phyloP scores from a whole-genome alignment of 495 filamentous ascomycete genomes.

The Gamarada debralockiae region DNA sequence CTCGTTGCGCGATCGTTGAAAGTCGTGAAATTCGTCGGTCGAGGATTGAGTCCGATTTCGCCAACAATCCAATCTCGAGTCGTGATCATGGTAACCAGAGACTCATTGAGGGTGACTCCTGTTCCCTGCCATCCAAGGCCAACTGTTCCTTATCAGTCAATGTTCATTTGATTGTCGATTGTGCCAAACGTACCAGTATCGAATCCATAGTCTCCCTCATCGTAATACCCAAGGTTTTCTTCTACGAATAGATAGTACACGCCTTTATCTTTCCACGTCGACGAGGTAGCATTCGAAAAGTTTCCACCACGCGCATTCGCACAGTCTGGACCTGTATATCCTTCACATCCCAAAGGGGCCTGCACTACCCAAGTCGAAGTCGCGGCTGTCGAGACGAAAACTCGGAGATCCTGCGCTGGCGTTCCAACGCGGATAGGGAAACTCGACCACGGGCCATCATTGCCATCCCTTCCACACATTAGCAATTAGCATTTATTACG shows the following conservation, averaged over 20 bases:
- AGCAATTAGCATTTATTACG: constrained; percentile 10
- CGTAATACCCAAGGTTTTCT: constrained; percentile 35
- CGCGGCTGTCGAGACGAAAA: constrained; percentile 29
- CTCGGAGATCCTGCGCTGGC: constrained; percentile 28
- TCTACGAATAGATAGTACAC: constrained; percentile 28
- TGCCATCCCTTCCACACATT: constrained; percentile 27
- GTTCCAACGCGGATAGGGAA: constrained; percentile 32
- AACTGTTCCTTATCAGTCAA: constrained; percentile 32
- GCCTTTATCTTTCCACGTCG: constrained; percentile 8
- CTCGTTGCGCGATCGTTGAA: constrained; percentile 31
- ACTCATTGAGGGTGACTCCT: constrained; percentile 36
- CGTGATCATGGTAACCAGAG: constrained; percentile 41
- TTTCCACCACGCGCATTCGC: constrained; percentile 26
- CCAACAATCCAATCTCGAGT: constrained; percentile 3
- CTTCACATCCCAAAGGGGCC: constrained; percentile 31
- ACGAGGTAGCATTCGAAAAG: constrained; percentile 30
- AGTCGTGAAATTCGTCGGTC: constrained; percentile 24
- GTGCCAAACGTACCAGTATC: constrained; percentile 31
- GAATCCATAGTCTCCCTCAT: constrained; percentile 40
- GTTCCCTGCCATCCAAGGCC: constrained; percentile 34
- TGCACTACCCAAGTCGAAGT: constrained; percentile 28
- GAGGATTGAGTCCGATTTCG: constrained; percentile 14
- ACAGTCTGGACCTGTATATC: constrained; percentile 31
- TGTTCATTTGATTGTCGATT: neutral
- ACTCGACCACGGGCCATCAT: constrained; percentile 36